Percentiles rank a stretch among this genome's conserved stretches.
Evolutionary conservation across 495 filamentous ascomycete species (phyloP).

Genomic region (Aspergillus affinis): DNA sequence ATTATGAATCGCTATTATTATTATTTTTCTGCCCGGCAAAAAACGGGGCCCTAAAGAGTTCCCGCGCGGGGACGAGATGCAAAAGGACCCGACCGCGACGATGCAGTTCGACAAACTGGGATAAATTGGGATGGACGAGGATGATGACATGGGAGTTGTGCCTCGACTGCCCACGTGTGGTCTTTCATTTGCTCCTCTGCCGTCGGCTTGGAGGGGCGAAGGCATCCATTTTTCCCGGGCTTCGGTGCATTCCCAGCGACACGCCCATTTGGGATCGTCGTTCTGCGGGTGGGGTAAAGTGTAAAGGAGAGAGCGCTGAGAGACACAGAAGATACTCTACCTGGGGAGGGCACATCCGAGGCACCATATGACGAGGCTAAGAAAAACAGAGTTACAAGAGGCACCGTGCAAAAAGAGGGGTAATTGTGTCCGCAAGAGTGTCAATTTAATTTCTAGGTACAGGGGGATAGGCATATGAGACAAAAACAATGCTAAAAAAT

Average conservation of each 20-base stretch:
- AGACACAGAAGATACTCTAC: neutral
- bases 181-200: constrained; percentile 6
- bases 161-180: constrained; percentile 9
- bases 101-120: too few relatives aligned
- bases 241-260: constrained; percentile 1
- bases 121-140: neutral
- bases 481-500: constrained; percentile 17
- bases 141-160: neutral
- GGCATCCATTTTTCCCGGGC: neutral
- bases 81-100: neutral
- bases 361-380: constrained; percentile 7
- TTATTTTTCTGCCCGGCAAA: constrained; percentile 31
- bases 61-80: constrained; percentile 10
- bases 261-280: constrained; percentile 7
- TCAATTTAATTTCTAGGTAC: constrained; percentile 14
- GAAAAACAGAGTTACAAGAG: neutral
- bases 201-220: constrained; percentile 1
- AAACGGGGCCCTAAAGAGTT: constrained; percentile 12
- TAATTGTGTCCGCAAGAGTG: constrained; percentile 4
- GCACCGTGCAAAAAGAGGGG: constrained; percentile 8
- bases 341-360: constrained; percentile 4
- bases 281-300: constrained; percentile 11
- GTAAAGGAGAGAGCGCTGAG: neutral
- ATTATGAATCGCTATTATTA: constrained; percentile 11
- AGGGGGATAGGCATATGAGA: constrained; percentile 2